These are phyloP conservation scores for Porcisia deanei DNA, from an alignment of 208 protist genomes.

Conservation along the genomic window DNA sequence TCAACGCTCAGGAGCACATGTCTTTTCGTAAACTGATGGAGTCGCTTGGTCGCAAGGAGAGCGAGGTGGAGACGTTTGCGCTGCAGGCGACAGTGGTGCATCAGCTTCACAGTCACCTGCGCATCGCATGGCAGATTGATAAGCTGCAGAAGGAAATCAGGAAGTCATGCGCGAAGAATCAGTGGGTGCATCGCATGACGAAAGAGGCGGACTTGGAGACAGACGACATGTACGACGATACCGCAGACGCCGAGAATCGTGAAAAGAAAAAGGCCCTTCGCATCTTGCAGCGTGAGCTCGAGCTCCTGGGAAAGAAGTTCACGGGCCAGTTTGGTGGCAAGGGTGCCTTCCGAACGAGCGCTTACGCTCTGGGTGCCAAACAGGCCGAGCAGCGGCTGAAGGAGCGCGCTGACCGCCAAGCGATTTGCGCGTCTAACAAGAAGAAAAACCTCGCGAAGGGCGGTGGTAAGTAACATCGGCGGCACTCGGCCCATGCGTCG, in stretches of 20 bases:
- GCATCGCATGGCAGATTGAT: slow-evolving; percentile 84
- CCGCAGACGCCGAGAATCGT: slow-evolving; percentile 65
- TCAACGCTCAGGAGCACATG: slow-evolving; percentile 89
- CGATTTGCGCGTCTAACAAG: slow-evolving; percentile 27
- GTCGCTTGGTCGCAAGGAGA: slow-evolving; percentile 62
- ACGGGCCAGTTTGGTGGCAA: slow-evolving; percentile 74
- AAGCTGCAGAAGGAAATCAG: slow-evolving; percentile 87
- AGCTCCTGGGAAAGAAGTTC: slow-evolving; percentile 65
- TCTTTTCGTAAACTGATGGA: slow-evolving; percentile 84
- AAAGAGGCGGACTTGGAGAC: slow-evolving; percentile 76
- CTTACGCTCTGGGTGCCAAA: slow-evolving; percentile 70
- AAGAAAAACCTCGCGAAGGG: slow-evolving; percentile 16
- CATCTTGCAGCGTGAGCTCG: slow-evolving; percentile 61
- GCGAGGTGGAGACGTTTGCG: slow-evolving; percentile 77
- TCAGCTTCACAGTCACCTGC: slow-evolving; percentile 76
- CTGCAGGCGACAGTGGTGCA: slow-evolving; percentile 82
- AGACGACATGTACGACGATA: slow-evolving; percentile 84
- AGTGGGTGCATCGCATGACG: slow-evolving; percentile 79
- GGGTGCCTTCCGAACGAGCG: slow-evolving; percentile 82
- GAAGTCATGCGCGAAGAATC: slow-evolving; percentile 68
- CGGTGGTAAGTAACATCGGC: background rate
- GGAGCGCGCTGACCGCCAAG: slow-evolving; percentile 67
- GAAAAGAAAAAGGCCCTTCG: slow-evolving; percentile 81
- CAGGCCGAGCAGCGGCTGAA: slow-evolving; percentile 71
- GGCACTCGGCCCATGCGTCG: background rate